phyloP scores from a whole-genome alignment of 225 moss, liverwort and hornwort species.

The Marchantia paleacea region DNA sequence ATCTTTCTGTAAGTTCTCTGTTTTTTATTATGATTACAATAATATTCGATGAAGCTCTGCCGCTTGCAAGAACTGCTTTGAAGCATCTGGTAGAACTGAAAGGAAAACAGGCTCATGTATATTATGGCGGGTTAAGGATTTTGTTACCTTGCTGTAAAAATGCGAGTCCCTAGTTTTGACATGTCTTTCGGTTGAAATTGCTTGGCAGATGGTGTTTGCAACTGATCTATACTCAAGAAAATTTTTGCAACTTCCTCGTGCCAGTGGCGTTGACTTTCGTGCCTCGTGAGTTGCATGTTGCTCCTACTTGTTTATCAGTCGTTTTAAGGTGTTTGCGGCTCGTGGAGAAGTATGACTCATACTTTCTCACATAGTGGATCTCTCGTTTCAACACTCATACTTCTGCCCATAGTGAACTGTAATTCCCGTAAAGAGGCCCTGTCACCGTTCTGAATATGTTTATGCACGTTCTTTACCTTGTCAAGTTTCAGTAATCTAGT shows the following conservation, averaged over 20 bases:
- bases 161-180: neutral
- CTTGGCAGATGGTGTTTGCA: conserved; percentile 78
- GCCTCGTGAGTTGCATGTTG: conserved; percentile 62
- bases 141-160: too few species aligned
- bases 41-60: neutral
- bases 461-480: too few species aligned
- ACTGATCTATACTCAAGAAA: conserved; percentile 78
- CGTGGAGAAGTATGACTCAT: too few species aligned
- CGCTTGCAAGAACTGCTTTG: neutral
- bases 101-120: neutral
- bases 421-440: too few species aligned
- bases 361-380: too few species aligned
- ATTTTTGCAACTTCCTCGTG: conserved; percentile 86
- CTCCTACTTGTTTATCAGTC: neutral
- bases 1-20: conserved; percentile 57
- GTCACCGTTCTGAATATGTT: too few species aligned
- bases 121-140: neutral
- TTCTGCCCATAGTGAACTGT: too few species aligned
- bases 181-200: neutral
- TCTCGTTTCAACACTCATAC: too few species aligned
- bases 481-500: too few species aligned
- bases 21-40: neutral
- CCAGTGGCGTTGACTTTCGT: conserved; percentile 88
- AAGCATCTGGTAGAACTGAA: neutral
- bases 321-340: neutral